Evolutionary conservation across 495 filamentous ascomycete species (phyloP).

Genomic region (Xylaria bambusicola): DNA sequence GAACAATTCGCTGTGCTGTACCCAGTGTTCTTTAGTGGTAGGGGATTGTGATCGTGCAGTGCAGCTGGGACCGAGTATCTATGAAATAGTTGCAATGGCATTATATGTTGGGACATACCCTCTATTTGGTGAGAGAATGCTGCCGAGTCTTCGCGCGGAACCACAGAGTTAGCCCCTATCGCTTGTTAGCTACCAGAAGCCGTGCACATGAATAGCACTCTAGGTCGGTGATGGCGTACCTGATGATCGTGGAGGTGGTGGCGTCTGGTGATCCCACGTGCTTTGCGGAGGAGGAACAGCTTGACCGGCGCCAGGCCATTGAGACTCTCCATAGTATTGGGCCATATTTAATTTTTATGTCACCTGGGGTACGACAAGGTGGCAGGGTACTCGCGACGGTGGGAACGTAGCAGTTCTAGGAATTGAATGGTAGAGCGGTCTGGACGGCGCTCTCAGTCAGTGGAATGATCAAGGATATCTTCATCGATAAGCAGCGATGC

Average conservation of each 20-base stretch:
- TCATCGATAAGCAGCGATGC: neutral
- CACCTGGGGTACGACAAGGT: neutral
- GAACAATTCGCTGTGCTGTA: too few species aligned
- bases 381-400: neutral
- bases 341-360: slow-evolving; percentile 26
- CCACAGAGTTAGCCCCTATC: slow-evolving; percentile 73
- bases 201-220: neutral
- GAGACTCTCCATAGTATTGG: slow-evolving; percentile 81
- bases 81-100: neutral
- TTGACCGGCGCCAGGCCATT: slow-evolving; percentile 67
- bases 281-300: slow-evolving; percentile 61
- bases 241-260: slow-evolving; percentile 77
- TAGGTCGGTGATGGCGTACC: slow-evolving; percentile 1
- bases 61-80: neutral
- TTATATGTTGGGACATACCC: slow-evolving; percentile 61
- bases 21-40: too few species aligned
- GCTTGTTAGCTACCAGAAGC: slow-evolving; percentile 22
- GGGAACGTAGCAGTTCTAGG: neutral
- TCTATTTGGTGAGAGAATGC: slow-evolving; percentile 91
- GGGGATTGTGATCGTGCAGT: slow-evolving; percentile 9
- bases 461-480: neutral
- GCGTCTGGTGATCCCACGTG: slow-evolving; percentile 76
- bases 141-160: slow-evolving; percentile 73
- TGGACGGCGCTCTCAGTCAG: slow-evolving; percentile 7
- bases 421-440: slow-evolving; percentile 2